These are phyloP conservation scores for Xylaria arbuscula DNA, from an alignment of 2,329 filamentous ascomycete genomes.

Conservation along the genomic window DNA sequence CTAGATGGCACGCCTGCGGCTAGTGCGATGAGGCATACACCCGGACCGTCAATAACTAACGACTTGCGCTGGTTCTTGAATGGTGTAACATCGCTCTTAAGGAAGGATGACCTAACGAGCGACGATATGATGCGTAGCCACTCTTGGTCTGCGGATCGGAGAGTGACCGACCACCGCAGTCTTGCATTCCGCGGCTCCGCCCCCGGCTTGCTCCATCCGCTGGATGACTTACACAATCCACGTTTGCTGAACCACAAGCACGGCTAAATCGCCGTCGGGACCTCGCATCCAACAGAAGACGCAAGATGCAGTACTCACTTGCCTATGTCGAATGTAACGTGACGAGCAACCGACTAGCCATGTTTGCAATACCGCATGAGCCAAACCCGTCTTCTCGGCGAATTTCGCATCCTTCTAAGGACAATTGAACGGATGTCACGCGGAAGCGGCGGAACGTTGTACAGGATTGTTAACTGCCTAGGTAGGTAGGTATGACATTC, in stretches of 20 bases:
- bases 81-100: slow-evolving; percentile 16
- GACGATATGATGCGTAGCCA: slow-evolving; percentile 17
- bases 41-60: slow-evolving; percentile 4
- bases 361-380: slow-evolving; percentile 12
- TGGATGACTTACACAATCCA: slow-evolving; percentile 15
- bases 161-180: slow-evolving; percentile 17
- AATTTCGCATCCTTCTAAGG: slow-evolving; percentile 9
- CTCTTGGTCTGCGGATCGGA: slow-evolving; percentile 22
- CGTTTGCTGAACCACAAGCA: slow-evolving; percentile 28
- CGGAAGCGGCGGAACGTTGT: slow-evolving; percentile 16
- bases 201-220: slow-evolving; percentile 18
- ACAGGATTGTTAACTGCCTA: slow-evolving; percentile 8
- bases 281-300: slow-evolving; percentile 27
- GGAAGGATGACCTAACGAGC: slow-evolving; percentile 16
- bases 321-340: slow-evolving; percentile 11
- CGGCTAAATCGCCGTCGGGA: slow-evolving; percentile 26
- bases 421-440: slow-evolving; percentile 8
- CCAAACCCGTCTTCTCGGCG: slow-evolving; percentile 9
- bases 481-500: slow-evolving; percentile 1
- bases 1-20: slow-evolving; percentile 4
- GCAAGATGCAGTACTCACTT: slow-evolving; percentile 35
- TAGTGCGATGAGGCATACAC: slow-evolving; percentile 16
- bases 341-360: neutral
- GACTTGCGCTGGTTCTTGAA: neutral
- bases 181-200: slow-evolving; percentile 10